These are phyloP conservation scores for Hypoxylon rickii DNA, from an alignment of 495 filamentous ascomycete species.

Conservation along the genomic window DNA sequence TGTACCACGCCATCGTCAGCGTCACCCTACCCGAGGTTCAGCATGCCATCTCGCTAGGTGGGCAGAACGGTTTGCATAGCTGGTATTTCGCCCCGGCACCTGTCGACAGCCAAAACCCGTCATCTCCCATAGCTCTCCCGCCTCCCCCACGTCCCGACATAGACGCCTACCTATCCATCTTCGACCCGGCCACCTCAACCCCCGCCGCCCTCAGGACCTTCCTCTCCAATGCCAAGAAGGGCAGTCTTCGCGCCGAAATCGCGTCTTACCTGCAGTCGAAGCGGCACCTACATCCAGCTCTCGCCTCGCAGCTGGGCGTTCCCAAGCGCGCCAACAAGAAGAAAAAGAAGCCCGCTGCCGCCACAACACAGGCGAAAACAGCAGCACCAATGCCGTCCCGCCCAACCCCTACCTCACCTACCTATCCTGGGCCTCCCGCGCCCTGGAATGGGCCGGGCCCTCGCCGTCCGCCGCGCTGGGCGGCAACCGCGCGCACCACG, in stretches of 20 bases:
- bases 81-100: conserved; percentile 55
- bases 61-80: conserved; percentile 45
- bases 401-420: conserved; percentile 63
- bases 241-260: conserved; percentile 54
- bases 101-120: conserved; percentile 31
- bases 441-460: conserved; percentile 59
- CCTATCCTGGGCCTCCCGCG: conserved; percentile 54
- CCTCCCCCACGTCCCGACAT: conserved; percentile 56
- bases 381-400: conserved; percentile 24
- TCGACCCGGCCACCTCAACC: conserved; percentile 53
- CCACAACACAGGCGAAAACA: background rate
- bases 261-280: conserved; percentile 53
- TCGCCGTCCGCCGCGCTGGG: conserved; percentile 31
- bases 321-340: conserved; percentile 45
- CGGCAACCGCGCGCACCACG: conserved; percentile 52
- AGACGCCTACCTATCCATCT: conserved; percentile 62
- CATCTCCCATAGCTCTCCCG: conserved; percentile 37
- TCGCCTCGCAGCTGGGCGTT: conserved; percentile 34
- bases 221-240: conserved; percentile 61
- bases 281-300: conserved; percentile 41
- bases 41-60: conserved; percentile 50
- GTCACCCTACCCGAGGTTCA: conserved; percentile 59
- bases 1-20: conserved; percentile 61
- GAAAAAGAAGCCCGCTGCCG: background rate
- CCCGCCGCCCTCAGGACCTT: conserved; percentile 57